A percentile compares a stretch with the other conserved stretches of the same genome.
These are phyloP conservation scores for Arthroderma sp. DNA, from an alignment of 2,329 filamentous ascomycete species.

Conservation along the genomic window DNA sequence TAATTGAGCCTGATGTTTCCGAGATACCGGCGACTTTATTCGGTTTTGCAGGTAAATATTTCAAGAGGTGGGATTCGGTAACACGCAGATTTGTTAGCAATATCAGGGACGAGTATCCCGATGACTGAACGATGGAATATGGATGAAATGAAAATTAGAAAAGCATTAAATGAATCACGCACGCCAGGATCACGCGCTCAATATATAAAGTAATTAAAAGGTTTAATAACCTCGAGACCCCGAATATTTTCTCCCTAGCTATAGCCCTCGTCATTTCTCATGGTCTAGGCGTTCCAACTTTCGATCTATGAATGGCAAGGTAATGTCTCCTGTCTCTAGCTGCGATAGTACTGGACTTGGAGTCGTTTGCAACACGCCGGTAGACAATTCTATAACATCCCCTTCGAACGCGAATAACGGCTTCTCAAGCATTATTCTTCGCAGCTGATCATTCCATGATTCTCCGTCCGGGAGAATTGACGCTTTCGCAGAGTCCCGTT, in stretches of 20 bases:
- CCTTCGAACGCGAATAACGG: conserved; percentile 27
- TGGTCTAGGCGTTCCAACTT: no score
- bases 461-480: conserved; percentile 8
- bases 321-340: conserved; percentile 34
- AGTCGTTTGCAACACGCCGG: conserved; percentile 25
- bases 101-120: conserved; percentile 66
- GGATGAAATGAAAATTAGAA: neutral
- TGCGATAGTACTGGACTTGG: conserved; percentile 36
- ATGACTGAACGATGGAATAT: conserved; percentile 44
- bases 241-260: no score
- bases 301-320: no score
- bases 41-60: conserved; percentile 65
- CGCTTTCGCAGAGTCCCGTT: conserved; percentile 7
- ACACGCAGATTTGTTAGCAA: conserved; percentile 70
- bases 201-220: no score
- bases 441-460: conserved; percentile 15
- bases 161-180: neutral
- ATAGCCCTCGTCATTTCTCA: no score
- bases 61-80: conserved; percentile 66
- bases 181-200: no score
- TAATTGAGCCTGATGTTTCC: conserved; percentile 41
- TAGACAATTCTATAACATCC: conserved; percentile 30
- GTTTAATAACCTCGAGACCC: no score
- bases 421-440: conserved; percentile 15
- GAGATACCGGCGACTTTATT: conserved; percentile 42